Evolutionary conservation across 2,329 filamentous ascomycete species (phyloP).

Genomic region (Pseudonectria buxi): DNA sequence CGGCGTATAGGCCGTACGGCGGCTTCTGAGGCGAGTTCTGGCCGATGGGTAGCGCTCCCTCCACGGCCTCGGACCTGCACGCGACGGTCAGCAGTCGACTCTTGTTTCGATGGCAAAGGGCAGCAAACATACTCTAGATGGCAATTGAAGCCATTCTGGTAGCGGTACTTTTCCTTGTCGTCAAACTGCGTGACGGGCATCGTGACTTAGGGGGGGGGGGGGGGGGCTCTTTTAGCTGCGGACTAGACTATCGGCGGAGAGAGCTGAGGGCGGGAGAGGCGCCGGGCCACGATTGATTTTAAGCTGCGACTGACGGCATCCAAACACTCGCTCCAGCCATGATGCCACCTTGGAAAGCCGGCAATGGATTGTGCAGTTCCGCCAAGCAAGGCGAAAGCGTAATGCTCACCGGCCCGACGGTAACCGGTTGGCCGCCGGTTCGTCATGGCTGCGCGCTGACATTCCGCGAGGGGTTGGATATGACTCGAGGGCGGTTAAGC

Average conservation of each 20-base stretch:
- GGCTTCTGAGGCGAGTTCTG: constrained; percentile 80
- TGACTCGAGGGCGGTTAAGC: no score
- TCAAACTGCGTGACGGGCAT: constrained; percentile 47
- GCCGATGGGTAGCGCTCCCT: constrained; percentile 65
- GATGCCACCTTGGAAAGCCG: constrained; percentile 17
- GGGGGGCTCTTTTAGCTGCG: no score
- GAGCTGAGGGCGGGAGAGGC: not conserved
- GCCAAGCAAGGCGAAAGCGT: constrained; percentile 11
- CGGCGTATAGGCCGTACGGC: constrained; percentile 71
- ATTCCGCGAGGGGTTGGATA: constrained; percentile 15
- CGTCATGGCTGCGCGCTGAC: not conserved
- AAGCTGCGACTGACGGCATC: constrained; percentile 11
- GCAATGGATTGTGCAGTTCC: constrained; percentile 14
- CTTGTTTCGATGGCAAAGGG: no score
- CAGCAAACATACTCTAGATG: constrained; percentile 61
- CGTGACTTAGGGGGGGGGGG: constrained; percentile 7
- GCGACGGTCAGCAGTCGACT: constrained; percentile 6
- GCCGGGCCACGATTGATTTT: constrained; percentile 15
- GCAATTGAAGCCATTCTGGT: constrained; percentile 70
- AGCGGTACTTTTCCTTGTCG: constrained; percentile 56
- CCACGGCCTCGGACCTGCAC: constrained; percentile 65
- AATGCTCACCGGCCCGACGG: constrained; percentile 20
- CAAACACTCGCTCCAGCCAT: constrained; percentile 4
- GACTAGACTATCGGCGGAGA: no score
- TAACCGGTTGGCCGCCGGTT: constrained; percentile 18